Base-by-base conservation (phyloP, 768 basidiomycete species). In the Pleurotus pulmonarius region DNA sequence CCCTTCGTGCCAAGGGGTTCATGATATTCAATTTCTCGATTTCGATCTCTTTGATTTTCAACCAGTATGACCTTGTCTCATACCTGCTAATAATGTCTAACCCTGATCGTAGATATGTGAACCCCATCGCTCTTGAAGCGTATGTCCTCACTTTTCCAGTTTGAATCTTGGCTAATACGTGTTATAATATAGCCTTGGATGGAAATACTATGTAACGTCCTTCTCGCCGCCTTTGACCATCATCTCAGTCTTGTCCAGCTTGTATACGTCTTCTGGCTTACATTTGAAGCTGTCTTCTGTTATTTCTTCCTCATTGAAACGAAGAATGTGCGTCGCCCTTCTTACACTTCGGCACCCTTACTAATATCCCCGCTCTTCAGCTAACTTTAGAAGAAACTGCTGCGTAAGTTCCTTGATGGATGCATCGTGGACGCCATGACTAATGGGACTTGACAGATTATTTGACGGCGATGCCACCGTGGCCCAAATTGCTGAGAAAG, bases 331-430 rank as follows among this genome's bases (percentile, higher is more conserved):
- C 18, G 51, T 53, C 5, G 9, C 39, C 34, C 26, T 16, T 16
- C 54, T 46, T 5, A 7, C 48, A 15, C 47, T 20, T 44, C 29
- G 22, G 26, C 39, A 13, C n/a, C 26, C 16, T 44, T 5, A 34
- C 15, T 55, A 11, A 24, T n/a, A 52, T 25, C 3, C 3, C 40
- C 24, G 20, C 25, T 45, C 43, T 34, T 58, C 71, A 78, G 69
- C 75, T 74, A 57, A 79, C 82, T 13, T 72, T 87, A 52, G 83
- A 87, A 64, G 85, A 87, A 72, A 86, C 84, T 18, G 80, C 83
- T 25, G 82, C 75, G 60, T 70, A 58, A 60, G 65, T 65, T 3
- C 12, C 22, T 1, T 16, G 13, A 7, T 41, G 3, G 20, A 20
- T 18, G 9, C 7, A 24, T 18, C 37, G 45, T 22, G 8, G 40